Evolutionary conservation across 176 grass and related monocot genomes (phyloP), one percentile per base, ranked within the genome.

Genomic region (Canna indica): DNA sequence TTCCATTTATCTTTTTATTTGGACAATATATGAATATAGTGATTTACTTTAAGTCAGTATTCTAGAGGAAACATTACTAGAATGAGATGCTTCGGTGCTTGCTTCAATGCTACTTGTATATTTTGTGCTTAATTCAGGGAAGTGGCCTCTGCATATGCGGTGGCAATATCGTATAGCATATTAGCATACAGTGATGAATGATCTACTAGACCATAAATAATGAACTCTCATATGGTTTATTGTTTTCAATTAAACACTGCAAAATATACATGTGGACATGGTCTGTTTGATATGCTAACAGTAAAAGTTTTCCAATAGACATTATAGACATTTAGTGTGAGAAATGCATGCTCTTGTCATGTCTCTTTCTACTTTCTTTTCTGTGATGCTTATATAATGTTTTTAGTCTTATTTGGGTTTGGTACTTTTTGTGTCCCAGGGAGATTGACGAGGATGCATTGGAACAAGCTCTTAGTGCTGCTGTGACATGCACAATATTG

Each of bases 381-480:
- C 5, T 62, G 58, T 14, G 20, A 11, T 24, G 33, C 20, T 38
- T 32, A 4, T 53, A 34, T 34, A 11, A 12, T 45, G 28, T 13
- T 30, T 53, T 53, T 30, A 7, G 7, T 18, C 15, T n/a, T n/a
- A 53, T 54, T 16, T 20, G 16, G 8, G 34, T 17, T 53, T 35
- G 13, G 15, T 59, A 9, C 11, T 27, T 26, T 67, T 67, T 73
- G 10, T n/a, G 59, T 82, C 30, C 38, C 72, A 99, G 95, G 84
- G 95, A 99, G 76, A 90, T 99, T 48, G 90, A 99, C 72, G 95
- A 99, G 82, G 91, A 94, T 86, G 95, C 95, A 52, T 72, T 94
- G 36, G 89, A 99, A 36, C 95, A 99, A 83, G 90, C 95, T 82
- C 80, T 99, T 72, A 99, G 86, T 82, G 84, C 95, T 74, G 95